Base-by-base conservation (phyloP, 1,284 basidiomycete species). In the Fomitiporia mediterranea region DNA sequence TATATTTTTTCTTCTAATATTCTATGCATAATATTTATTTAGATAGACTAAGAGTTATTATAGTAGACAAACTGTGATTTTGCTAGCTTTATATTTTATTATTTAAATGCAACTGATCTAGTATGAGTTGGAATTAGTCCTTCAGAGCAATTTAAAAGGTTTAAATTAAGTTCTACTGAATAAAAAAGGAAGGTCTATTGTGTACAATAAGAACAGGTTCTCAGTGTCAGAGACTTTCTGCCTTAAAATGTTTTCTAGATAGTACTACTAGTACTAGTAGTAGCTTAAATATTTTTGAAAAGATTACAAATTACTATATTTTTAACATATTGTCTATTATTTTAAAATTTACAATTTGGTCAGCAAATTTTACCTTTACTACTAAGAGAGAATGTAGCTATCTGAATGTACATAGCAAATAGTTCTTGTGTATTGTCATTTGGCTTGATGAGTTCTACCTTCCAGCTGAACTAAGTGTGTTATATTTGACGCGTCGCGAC, bases 91-190 rank as follows among this genome's bases (percentile, higher is more conserved):
- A 21, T 30, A 23, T 34, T 25, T 50, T 4, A 25, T 9, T 25
- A 27, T n/a, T 35, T n/a, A n/a, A n/a, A n/a, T n/a, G 11, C 17
- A 15, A 57, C 32, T 15, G 7, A 21, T 32, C 19, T 35, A 74
- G 73, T 0, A 71, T 74, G 7, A 74, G 74, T 6, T 76, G 74
- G 74, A 65, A 71, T 42, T 70, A n/a, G n/a, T n/a, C n/a, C n/a
- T 46, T 17, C 0, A n/a, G 40, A 15, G 17, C 7, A 17, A 4
- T 9, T 40, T 48, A 2, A 7, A 15, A 30, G n/a, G 19, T 13
- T 40, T 28, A 9, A 19, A 19, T 9, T 21, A 13, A 28, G n/a
- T n/a, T 32, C 34, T 32, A 15, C 44, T 46, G 11, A 46, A 23
- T 30, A 3, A 5, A n/a, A 8, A 35, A 15, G 23, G 25, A 8